Evolutionary conservation across 2,329 filamentous ascomycete species (phyloP), one percentile per base, ranked within the genome.

Genomic region (Apiospora rasikravindrae): DNA sequence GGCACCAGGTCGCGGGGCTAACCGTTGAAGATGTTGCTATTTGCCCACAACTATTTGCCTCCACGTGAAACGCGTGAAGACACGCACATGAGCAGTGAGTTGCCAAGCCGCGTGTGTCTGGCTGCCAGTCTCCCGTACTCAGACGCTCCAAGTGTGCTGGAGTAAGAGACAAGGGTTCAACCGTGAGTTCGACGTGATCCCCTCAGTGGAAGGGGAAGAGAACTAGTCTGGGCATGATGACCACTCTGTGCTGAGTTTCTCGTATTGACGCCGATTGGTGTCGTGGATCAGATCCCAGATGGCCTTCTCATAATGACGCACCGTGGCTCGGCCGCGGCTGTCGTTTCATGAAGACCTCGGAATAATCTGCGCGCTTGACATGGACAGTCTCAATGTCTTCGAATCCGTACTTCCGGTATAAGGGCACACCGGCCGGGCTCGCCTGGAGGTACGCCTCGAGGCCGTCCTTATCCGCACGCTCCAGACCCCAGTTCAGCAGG

Each of bases 361-460:
- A 2, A 13, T 57, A 69, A n/a, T 69, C 68, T 11, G 37, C 37
- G 4, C 8, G n/a, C 47, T n/a, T 40, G 14, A 69, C 24, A 14
- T n/a, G 22, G 29, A 40, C 29, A 11, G 68, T 40, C 44, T 70
- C 69, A 13, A 70, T 61, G 6, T 64, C 49, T 77, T 77, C 76
- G 74, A 87, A 90, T 3, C 87, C 88, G 75, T 84, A 81, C 73
- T 82, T 85, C 72, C 82, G 77, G 78, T 90, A 90, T 19, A 89
- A 69, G 0, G 80, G 81, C 72, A 80, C 83, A 1, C 86, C 88
- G 19, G 82, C 82, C 0, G 82, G 83, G 64, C 87, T 88, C 11
- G 87, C 85, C 72, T 89, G 87, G 1, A 90, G 77, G 76, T 86
- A 90, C 14, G 83, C 82, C 64, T 85, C 83, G n/a, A 81, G 74